Evolutionary conservation across 106 monocot species (phyloP).

Genomic region (Triglochin maritima): DNA sequence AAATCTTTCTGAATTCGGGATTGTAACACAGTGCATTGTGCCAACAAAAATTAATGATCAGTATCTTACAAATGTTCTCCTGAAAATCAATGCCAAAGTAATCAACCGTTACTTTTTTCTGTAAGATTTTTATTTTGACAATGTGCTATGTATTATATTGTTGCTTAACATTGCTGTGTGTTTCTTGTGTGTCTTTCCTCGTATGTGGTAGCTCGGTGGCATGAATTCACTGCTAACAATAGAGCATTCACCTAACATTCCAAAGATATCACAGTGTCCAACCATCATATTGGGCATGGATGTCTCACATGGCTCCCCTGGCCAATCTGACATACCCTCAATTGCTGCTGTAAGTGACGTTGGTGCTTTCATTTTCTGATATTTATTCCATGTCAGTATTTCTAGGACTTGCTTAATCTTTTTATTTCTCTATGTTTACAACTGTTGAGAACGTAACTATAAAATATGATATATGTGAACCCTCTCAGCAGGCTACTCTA

Average conservation of each 20-base stretch:
- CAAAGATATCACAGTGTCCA: conserved; percentile 10
- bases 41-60: conserved; percentile 15
- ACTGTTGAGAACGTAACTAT: neutral
- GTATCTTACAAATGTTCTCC: conserved; percentile 16
- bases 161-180: neutral
- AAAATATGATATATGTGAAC: neutral
- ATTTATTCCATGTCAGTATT: neutral
- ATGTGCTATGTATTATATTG: neutral
- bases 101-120: neutral
- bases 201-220: conserved; percentile 14
- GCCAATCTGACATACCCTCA: conserved; percentile 53
- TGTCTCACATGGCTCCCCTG: conserved; percentile 56
- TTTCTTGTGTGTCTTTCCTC: neutral
- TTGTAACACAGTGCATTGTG: conserved; percentile 13
- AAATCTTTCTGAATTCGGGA: conserved; percentile 13
- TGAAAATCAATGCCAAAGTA: conserved; percentile 37
- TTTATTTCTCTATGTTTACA: neutral
- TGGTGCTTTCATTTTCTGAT: neutral
- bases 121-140: neutral
- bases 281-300: conserved; percentile 37
- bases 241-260: conserved; percentile 15
- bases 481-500: no score
- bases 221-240: conserved; percentile 7
- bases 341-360: conserved; percentile 49
- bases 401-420: neutral